Conservation (phyloP, 106 monocot genomes). For the Xerophyta viscosa region DNA sequence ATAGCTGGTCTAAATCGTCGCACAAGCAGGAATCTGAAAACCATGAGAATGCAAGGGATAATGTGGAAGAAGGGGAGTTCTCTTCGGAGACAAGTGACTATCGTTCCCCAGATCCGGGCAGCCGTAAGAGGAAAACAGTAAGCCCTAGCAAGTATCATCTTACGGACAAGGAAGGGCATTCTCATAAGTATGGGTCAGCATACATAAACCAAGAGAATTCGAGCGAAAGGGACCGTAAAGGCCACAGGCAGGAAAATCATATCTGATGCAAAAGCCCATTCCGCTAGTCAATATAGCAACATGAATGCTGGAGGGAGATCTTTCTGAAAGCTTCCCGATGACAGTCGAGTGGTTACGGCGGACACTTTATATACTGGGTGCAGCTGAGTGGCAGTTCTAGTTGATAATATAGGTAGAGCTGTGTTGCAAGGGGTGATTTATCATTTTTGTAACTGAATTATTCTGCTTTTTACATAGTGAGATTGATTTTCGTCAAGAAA, state of each 20-base stretch:
- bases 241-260: conserved; percentile 7
- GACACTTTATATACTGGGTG: too few relatives aligned
- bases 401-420: too few relatives aligned
- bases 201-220: conserved; percentile 15
- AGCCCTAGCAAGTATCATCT: conserved; percentile 7
- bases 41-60: conserved; percentile 6
- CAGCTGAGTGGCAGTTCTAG: too few relatives aligned
- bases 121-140: conserved; percentile 25
- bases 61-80: conserved; percentile 65
- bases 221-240: conserved; percentile 16
- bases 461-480: too few relatives aligned
- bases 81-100: conserved; percentile 20
- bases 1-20: conserved; percentile 14
- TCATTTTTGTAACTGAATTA: too few relatives aligned
- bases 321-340: not conserved
- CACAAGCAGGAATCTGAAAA: conserved; percentile 8
- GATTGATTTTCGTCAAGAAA: too few relatives aligned
- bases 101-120: conserved; percentile 12
- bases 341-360: too few relatives aligned
- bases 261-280: not conserved
- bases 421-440: too few relatives aligned
- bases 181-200: not conserved
- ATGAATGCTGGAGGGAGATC: not conserved
- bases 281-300: not conserved
- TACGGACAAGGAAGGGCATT: conserved; percentile 3